These are phyloP conservation scores for Cotoneaster glaucophyllus DNA, from an alignment of 306 rosid species.

Conservation along the genomic window DNA sequence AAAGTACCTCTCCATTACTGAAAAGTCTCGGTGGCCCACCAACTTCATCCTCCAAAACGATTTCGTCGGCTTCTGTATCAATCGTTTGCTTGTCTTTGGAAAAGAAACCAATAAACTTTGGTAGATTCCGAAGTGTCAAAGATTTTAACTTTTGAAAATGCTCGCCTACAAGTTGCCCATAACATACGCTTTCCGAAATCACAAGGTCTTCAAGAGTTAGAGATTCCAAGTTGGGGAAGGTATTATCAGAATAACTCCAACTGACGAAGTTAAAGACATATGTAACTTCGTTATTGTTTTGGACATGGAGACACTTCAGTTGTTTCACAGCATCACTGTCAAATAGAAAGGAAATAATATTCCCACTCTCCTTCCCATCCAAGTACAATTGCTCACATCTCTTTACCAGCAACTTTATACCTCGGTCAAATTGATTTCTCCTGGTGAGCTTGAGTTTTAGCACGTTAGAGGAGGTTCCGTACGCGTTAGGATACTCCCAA, in stretches of 20 bases:
- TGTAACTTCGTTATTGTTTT: constrained; percentile 23
- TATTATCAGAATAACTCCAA: neutral
- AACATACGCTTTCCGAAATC: neutral
- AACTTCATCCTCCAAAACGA: neutral
- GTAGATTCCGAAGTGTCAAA: neutral
- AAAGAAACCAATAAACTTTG: neutral
- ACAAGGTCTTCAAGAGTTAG: neutral
- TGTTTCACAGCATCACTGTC: constrained; percentile 22
- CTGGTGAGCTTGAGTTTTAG: constrained; percentile 22
- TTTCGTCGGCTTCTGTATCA: neutral
- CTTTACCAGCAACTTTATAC: constrained; percentile 21
- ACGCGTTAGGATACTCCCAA: fast-evolving
- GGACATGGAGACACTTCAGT: constrained; percentile 34
- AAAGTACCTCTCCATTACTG: neutral
- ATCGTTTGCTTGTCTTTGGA: neutral
- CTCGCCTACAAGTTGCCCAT: neutral
- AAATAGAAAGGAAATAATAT: constrained; percentile 20
- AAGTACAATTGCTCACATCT: constrained; percentile 31
- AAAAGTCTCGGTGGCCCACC: neutral
- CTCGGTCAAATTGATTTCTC: constrained; percentile 15
- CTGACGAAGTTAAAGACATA: neutral
- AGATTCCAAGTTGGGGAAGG: neutral
- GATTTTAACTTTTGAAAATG: neutral
- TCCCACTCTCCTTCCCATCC: constrained; percentile 26
- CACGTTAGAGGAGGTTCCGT: neutral